Evolutionary conservation across 202 grass and related monocot genomes (phyloP).

Genomic region (Panicum hallii): DNA sequence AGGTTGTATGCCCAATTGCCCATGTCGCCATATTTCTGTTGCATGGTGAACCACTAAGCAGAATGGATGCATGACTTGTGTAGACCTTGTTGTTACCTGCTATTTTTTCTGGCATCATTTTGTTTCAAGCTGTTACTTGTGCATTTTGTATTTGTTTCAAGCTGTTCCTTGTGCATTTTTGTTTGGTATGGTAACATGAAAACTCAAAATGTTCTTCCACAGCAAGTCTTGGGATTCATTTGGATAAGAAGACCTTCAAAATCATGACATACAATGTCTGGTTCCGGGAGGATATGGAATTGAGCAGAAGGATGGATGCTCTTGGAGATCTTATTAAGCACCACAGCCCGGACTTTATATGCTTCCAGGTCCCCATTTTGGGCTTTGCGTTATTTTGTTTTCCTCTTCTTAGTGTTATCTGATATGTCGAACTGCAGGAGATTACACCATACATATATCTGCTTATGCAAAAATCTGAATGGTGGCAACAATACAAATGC

Average conservation of each 20-base stretch:
- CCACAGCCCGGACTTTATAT: constrained; percentile 76
- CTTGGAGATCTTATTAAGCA: constrained; percentile 77
- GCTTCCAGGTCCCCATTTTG: constrained; percentile 68
- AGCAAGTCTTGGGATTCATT: constrained; percentile 39
- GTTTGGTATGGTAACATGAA: constrained; percentile 18
- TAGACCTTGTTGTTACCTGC: background rate
- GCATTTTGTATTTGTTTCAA: background rate
- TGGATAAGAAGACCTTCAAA: constrained; percentile 60
- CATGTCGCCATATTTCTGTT: background rate
- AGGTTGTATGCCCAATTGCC: background rate
- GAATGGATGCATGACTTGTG: background rate
- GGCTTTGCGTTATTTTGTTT: constrained; percentile 29
- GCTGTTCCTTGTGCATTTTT: background rate
- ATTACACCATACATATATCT: constrained; percentile 75
- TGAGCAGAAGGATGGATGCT: constrained; percentile 71
- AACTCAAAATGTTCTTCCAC: constrained; percentile 17
- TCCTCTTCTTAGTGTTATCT: background rate
- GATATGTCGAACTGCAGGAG: constrained; percentile 62
- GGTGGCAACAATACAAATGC: constrained; percentile 84
- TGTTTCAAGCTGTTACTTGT: background rate
- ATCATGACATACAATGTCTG: constrained; percentile 96
- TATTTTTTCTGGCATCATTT: background rate
- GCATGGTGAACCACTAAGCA: background rate
- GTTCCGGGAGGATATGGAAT: constrained; percentile 90
- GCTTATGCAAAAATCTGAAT: constrained; percentile 68